phyloP scores from a whole-genome alignment of 2,329 filamentous ascomycete genomes.

The Aureobasidium mangrovei region DNA sequence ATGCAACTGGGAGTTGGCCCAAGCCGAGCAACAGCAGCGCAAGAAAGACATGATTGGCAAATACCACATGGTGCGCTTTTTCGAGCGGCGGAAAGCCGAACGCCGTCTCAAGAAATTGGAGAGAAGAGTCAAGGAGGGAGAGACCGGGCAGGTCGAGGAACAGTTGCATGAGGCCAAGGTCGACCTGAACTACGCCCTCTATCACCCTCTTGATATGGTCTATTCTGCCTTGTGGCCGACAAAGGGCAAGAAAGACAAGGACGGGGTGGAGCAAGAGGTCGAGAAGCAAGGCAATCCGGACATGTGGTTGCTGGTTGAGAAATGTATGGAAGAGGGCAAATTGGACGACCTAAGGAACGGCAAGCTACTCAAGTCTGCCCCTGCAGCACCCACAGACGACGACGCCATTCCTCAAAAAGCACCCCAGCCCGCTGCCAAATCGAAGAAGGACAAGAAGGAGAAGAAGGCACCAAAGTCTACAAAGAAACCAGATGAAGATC shows the following conservation, averaged over 20 bases:
- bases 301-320: conserved; percentile 62
- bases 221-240: conserved; percentile 53
- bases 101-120: conserved; percentile 55
- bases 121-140: conserved; percentile 44
- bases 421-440: conserved; percentile 4
- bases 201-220: conserved; percentile 60
- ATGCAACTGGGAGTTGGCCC: conserved; percentile 55
- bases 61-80: conserved; percentile 79
- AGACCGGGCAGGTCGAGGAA: conserved; percentile 30
- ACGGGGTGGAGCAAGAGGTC: conserved; percentile 27
- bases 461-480: conserved; percentile 9
- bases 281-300: conserved; percentile 38
- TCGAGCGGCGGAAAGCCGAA: conserved; percentile 65
- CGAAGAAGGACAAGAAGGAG: conserved; percentile 9
- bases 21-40: conserved; percentile 51
- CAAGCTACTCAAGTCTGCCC: conserved; percentile 21
- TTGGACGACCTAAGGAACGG: conserved; percentile 51
- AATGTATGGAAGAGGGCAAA: conserved; percentile 51
- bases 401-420: conserved; percentile 3
- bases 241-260: conserved; percentile 25
- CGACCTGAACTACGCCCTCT: conserved; percentile 66
- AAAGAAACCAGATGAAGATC: conserved; percentile 4
- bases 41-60: conserved; percentile 63
- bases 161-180: conserved; percentile 49
- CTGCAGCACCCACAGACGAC: conserved; percentile 15